A percentile compares a stretch with the other conserved stretches of the same genome.
Conservation (phyloP, 2,329 filamentous ascomycete species). For the Calonectria honghensis region DNA sequence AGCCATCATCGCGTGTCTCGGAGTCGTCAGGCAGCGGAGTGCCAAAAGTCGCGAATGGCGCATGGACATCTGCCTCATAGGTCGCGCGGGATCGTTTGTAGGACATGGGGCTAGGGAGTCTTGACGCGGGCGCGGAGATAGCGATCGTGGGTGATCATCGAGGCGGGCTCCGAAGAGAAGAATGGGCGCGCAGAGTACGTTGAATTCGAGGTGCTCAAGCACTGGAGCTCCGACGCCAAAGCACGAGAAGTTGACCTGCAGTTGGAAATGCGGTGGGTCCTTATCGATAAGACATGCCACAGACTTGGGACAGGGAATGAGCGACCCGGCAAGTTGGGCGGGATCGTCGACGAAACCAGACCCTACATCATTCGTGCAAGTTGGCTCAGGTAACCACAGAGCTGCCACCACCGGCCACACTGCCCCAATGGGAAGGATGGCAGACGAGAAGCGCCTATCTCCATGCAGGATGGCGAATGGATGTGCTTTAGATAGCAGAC, state of each 20-base stretch:
- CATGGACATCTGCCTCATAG: conserved; percentile 85
- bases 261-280: conserved; percentile 29
- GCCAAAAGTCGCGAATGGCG: conserved; percentile 87
- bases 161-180: conserved; percentile 9
- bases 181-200: background rate
- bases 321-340: conserved; percentile 12
- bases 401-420: conserved; percentile 12
- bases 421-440: conserved; percentile 19
- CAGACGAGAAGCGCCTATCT: background rate
- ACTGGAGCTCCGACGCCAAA: conserved; percentile 32
- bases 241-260: conserved; percentile 9
- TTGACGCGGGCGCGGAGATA: conserved; percentile 27
- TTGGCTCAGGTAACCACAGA: conserved; percentile 2
- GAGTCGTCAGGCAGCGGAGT: conserved; percentile 89
- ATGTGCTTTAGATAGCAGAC: background rate
- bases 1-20: conserved; percentile 89
- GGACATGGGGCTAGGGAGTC: conserved; percentile 73
- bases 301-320: background rate
- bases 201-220: conserved; percentile 5
- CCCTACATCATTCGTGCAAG: conserved; percentile 21
- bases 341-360: conserved; percentile 12
- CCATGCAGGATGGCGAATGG: conserved; percentile 16
- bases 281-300: conserved; percentile 36
- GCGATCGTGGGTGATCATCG: conserved; percentile 30
- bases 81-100: conserved; percentile 86